Base-by-base conservation (phyloP, 2,329 filamentous ascomycete species). In the Tolypocladium guangdongense region DNA sequence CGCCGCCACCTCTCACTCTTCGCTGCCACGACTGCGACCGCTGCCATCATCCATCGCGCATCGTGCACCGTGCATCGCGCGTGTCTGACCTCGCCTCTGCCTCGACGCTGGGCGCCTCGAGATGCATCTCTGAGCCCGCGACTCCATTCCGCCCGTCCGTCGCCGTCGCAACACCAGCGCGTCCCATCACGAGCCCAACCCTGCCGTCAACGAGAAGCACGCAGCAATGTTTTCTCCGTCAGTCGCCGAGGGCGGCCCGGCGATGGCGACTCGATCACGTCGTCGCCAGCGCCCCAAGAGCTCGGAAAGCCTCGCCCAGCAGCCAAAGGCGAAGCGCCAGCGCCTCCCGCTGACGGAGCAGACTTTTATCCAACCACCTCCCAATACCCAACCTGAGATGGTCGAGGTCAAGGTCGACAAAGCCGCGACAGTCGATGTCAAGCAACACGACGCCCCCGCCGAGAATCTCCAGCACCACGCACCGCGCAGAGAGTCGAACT, bases 321-420 rank as follows among this genome's bases (percentile, higher is more conserved):
- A 80, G 61, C 82, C 82, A 32, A 85, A 83, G 67, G 77, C 81
- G 14, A 86, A 86, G 71, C 78, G 82, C 57, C 79, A 80, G 63
- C 75, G 82, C 58, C 68, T 81, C 51, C 78, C 78, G 33, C 65
- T 84, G 59, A 75, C 74, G 52, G 80, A 84, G 55, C 74, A 81
- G 62, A 80, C 78, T 52, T 79, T 78, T 64, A 65, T 73, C 57
- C 78, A 78, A 55, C 43, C 43, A 14, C 27, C 43, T 20, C 75
- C 78, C 41, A 77, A 79, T 46, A 62, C 65, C 36, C 64, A 70
- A 46, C 71, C 75, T 27, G 80, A 84, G 62, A 80, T 76, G 67
- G 74, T 74, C 59, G 78, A 84, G 62, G 74, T 76, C 59, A 82
- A 81, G 64, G 64, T 74, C 51, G 73, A 78, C 57, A 82, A 78